Conservation (phyloP, 495 filamentous ascomycete species). For the Extremus antarcticus region DNA sequence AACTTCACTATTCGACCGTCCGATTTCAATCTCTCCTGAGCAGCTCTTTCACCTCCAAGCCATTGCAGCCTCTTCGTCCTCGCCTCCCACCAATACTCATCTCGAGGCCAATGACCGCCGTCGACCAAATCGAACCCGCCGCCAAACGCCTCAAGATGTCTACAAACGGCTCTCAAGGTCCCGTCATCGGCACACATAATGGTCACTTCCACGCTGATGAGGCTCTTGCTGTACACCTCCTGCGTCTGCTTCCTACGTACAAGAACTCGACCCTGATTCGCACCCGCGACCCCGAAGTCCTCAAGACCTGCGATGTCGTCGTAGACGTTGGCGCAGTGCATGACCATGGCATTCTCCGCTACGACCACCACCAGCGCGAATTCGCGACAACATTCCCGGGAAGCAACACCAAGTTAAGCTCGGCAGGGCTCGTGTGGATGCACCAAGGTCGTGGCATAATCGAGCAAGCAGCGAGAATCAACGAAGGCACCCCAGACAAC, state of each 20-base stretch:
- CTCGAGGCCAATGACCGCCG: slow-evolving; percentile 1
- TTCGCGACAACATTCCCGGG: slow-evolving; percentile 71
- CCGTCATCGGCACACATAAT: slow-evolving; percentile 78
- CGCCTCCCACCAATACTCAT: neutral
- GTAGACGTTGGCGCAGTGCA: slow-evolving; percentile 94
- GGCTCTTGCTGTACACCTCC: slow-evolving; percentile 93
- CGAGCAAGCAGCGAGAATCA: slow-evolving; percentile 51
- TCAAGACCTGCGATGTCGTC: slow-evolving; percentile 80
- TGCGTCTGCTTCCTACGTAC: slow-evolving; percentile 80
- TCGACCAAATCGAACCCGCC: slow-evolving; percentile 12
- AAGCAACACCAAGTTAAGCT: slow-evolving; percentile 76
- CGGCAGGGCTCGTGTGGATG: slow-evolving; percentile 87
- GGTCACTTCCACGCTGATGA: slow-evolving; percentile 99
- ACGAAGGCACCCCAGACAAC: slow-evolving; percentile 53
- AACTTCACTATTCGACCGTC: neutral
- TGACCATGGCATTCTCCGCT: slow-evolving; percentile 61
- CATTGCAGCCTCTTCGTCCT: neutral
- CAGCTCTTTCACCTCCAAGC: neutral
- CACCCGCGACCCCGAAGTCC: slow-evolving; percentile 69
- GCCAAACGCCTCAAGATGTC: slow-evolving; percentile 30
- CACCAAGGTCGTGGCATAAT: slow-evolving; percentile 85
- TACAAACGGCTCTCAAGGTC: slow-evolving; percentile 3
- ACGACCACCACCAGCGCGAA: slow-evolving; percentile 93
- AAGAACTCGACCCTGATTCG: slow-evolving; percentile 62
- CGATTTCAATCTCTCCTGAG: neutral